Base-by-base conservation (phyloP, 1,139 yeast genomes). In the Candida sojae region DNA sequence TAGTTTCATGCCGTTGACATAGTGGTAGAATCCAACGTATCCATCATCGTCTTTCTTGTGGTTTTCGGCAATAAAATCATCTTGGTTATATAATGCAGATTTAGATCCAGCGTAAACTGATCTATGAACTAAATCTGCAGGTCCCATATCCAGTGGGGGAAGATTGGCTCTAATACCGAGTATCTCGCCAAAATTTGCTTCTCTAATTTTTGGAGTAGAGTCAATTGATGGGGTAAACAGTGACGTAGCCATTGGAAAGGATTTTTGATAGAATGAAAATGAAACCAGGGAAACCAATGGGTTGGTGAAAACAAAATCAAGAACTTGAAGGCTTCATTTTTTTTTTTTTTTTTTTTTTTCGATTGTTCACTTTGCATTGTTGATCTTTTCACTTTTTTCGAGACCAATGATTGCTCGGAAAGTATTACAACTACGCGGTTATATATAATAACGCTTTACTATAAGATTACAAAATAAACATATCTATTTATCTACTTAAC, bases 11-110 rank as follows among this genome's bases (percentile, higher is more conserved):
- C 79, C 79, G 53, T 73, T 73, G 37, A 65, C 66, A 53, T 56
- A 71, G 53, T 74, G 79, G 52, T 70, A 74, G 51, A 57, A 65
- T 0, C 79, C 79, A 4, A 72, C 60, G 51, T 73, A 74, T 1
- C 77, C 77, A 44, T 74, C 79, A 43, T 69, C 74, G 45, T 61
- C 59, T 30, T 52, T 46, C 17, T 48, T 48, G 7, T 29, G 45
- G 10, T 44, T 38, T 9, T 52, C 55, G 7, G 49, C 44, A 26
- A 53, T 51, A 52, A 72, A 73, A 40, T 69, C 74, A 48, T 69
- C 66, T 39, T 59, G 58, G 30, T 57, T 55, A 50, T 63, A 70
- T 26, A 59, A 63, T 6, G 67, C 60, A 9, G 73, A 65, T 38
- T 67, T 58, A 6, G 66, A 53, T 2, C 77, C 76, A 36, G 57